phyloP scores from a whole-genome alignment of 1,139 yeast genomes.

The Eremothecium sinecaudum region DNA sequence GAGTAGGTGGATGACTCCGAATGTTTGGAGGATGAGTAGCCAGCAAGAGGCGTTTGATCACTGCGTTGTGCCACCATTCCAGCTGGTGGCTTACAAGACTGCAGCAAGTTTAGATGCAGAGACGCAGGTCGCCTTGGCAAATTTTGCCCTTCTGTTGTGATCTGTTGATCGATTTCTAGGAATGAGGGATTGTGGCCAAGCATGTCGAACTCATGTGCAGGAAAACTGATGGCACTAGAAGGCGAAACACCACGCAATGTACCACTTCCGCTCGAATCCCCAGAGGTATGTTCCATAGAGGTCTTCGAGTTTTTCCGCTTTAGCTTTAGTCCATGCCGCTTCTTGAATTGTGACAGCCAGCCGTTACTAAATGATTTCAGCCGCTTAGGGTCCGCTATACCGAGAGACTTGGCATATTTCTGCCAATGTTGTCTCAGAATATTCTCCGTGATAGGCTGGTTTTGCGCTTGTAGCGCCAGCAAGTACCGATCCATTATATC shows the following conservation, averaged over 20 bases:
- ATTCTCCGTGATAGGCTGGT: constrained; percentile 8
- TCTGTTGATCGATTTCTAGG: not conserved
- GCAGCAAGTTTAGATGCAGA: too few relatives aligned
- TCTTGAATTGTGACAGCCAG: constrained; percentile 12
- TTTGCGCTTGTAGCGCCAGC: constrained; percentile 4
- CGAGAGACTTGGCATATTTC: constrained; percentile 7
- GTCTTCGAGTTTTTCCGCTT: not conserved
- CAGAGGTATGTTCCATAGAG: not conserved
- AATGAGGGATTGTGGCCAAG: not conserved
- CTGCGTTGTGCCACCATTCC: not conserved
- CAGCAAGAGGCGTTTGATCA: not conserved
- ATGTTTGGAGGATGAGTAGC: not conserved
- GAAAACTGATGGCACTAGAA: too few relatives aligned
- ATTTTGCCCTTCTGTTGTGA: not conserved
- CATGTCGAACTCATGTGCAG: not conserved
- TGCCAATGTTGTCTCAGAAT: constrained; percentile 10
- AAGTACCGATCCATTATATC: constrained; percentile 11
- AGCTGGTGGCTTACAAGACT: not conserved
- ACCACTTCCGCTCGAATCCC: not conserved
- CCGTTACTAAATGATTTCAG: constrained; percentile 11
- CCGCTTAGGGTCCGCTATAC: constrained; percentile 10
- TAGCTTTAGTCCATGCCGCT: constrained; percentile 7
- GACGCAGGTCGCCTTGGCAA: not conserved
- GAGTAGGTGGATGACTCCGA: not conserved
- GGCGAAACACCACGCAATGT: not conserved